Evolutionary conservation across 2,329 filamentous ascomycete species (phyloP), one percentile per base, ranked within the genome.

Genomic region (Stagonosporopsis vannaccii): DNA sequence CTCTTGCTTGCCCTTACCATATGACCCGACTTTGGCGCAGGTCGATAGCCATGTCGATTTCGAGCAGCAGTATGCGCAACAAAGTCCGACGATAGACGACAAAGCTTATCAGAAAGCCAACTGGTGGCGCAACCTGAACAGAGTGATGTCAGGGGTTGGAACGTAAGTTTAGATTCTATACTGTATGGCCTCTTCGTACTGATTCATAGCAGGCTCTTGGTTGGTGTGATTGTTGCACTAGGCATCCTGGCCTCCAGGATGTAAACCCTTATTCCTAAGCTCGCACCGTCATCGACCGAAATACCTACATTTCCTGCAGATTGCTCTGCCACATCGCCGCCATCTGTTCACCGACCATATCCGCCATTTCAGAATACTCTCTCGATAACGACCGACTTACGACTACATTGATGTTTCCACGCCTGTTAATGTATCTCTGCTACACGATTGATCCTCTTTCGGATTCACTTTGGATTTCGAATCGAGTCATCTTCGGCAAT

Each of bases 1-100:
- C 1, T 85, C 91, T 1, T 82, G 93, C 50, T 79, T 95, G 12
- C 90, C 90, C 1, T 76, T 96, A 6, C 90, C 90, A 9, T 79
- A 79, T 1, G 82, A 83, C 51, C 84, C 87, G 8, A 76, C 80
- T 19, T 66, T 76, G 1, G 78, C 81, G 46, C 63, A 51, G 60
- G 74, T 65, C 30, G 68, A 61, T 59, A 75, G 68, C 61, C 75
- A 70, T 48, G 59, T 68, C 49, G 72, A 75, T 35, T 44, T 80
- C 36, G 79, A 80, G 56, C 74, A 75, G 37, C 79, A 81, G 19
- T 75, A 82, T 41, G 74, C 78, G 26, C 75, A 76, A 52, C 75
- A 79, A 45, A 67, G 81, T 30, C 73, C 75, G 32, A 75, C 78
- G 11, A 66, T 79, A 23, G 80, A 83, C 50, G 78, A 80, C 63